phyloP scores from a whole-genome alignment of 768 basidiomycete species.

The Lactarius pseudohatsudake region DNA sequence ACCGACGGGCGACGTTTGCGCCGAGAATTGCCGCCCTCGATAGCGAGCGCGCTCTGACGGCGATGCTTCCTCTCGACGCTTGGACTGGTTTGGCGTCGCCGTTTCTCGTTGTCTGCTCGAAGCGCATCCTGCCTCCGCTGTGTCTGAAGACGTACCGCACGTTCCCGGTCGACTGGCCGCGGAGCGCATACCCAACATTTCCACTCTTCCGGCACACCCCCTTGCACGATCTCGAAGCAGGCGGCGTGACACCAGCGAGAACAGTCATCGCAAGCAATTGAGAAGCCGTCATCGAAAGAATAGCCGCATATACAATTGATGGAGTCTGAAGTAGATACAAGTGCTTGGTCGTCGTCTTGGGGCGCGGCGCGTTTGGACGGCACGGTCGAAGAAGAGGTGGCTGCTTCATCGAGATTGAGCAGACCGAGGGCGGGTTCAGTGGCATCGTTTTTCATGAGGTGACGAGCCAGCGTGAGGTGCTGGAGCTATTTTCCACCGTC shows the following conservation, averaged over 20 bases:
- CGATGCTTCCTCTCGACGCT: slow-evolving; percentile 42
- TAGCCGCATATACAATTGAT: slow-evolving; percentile 76
- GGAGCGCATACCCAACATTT: slow-evolving; percentile 70
- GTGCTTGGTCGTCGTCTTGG: slow-evolving; percentile 27
- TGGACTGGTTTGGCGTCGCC: slow-evolving; percentile 39
- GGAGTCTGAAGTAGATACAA: slow-evolving; percentile 39
- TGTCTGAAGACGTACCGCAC: slow-evolving; percentile 48
- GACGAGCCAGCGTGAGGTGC: slow-evolving; percentile 8
- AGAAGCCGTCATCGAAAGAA: slow-evolving; percentile 77
- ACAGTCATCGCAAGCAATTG: slow-evolving; percentile 82
- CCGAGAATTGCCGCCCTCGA: slow-evolving; percentile 38
- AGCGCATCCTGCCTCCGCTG: slow-evolving; percentile 38
- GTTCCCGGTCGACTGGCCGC: slow-evolving; percentile 46
- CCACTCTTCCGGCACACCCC: slow-evolving; percentile 71
- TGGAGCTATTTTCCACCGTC: slow-evolving; percentile 6
- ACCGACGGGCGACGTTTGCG: slow-evolving; percentile 44
- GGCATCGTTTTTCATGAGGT: slow-evolving; percentile 51
- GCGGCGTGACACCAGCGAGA: slow-evolving; percentile 81
- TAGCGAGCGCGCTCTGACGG: slow-evolving; percentile 38
- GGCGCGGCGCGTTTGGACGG: slow-evolving; percentile 42
- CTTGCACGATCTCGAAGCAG: slow-evolving; percentile 65
- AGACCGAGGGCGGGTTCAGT: slow-evolving; percentile 60
- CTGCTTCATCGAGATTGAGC: slow-evolving; percentile 47
- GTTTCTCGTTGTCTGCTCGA: slow-evolving; percentile 31
- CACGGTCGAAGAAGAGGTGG: slow-evolving; percentile 38